Conservation (phyloP, 2,329 filamentous ascomycete species). For the Pestalotiopsis fici region DNA sequence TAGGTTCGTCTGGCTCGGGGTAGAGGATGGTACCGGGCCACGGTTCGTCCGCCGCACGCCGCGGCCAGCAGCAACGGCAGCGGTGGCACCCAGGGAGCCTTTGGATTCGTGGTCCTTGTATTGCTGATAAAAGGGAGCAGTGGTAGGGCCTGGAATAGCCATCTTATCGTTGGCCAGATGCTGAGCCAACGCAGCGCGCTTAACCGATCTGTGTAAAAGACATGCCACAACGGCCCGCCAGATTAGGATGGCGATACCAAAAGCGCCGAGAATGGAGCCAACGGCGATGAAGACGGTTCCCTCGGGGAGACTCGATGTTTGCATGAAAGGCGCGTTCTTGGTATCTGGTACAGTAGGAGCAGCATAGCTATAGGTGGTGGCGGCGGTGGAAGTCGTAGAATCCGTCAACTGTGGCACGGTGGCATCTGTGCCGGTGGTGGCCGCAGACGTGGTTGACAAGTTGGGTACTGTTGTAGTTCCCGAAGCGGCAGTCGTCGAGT, state of each 20-base stretch:
- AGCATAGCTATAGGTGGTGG: constrained; percentile 56
- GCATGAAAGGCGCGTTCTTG: constrained; percentile 86
- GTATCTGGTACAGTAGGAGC: constrained; percentile 80
- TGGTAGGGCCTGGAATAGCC: constrained; percentile 50
- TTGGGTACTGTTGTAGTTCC: not conserved
- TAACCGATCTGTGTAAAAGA: constrained; percentile 88
- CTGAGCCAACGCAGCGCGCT: constrained; percentile 78
- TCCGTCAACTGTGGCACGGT: constrained; percentile 43
- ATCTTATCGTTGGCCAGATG: constrained; percentile 71
- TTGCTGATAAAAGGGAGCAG: constrained; percentile 57
- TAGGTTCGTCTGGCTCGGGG: constrained; percentile 68
- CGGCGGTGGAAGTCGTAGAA: constrained; percentile 48
- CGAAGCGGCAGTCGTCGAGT: too few relatives aligned
- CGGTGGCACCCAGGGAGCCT: constrained; percentile 41
- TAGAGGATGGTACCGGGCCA: constrained; percentile 53
- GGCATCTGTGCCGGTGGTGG: not conserved
- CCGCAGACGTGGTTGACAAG: not conserved
- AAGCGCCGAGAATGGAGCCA: constrained; percentile 81
- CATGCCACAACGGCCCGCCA: constrained; percentile 90
- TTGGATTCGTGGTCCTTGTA: constrained; percentile 61
- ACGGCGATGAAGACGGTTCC: constrained; percentile 97
- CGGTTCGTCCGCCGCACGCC: constrained; percentile 53
- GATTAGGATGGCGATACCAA: constrained; percentile 77
- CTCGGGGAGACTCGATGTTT: constrained; percentile 80
- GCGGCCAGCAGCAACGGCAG: constrained; percentile 48